phyloP scores from a whole-genome alignment of 176 grass and related monocot genomes.

The Cenchrus purpureus region DNA sequence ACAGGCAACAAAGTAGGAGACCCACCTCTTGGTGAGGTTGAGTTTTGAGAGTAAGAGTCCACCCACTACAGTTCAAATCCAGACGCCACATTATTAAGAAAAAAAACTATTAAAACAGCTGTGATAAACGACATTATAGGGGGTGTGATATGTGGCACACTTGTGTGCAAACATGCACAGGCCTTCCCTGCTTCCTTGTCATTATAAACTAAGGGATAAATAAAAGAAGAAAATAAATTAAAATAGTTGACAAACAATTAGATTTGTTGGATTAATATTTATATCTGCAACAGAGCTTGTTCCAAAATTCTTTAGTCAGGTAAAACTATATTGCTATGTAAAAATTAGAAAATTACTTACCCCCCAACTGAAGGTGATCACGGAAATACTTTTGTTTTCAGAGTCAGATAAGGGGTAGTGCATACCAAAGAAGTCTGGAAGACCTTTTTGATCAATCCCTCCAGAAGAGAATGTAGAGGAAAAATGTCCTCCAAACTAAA shows the following conservation, averaged over 20 bases:
- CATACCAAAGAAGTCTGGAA: constrained; percentile 4
- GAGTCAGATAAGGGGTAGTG: neutral
- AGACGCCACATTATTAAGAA: neutral
- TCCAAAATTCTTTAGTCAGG: neutral
- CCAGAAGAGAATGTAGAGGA: constrained; percentile 1
- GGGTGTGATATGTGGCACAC: neutral
- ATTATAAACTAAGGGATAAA: neutral
- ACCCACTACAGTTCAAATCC: neutral
- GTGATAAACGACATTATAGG: neutral
- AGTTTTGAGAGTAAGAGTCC: neutral
- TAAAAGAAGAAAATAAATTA: neutral
- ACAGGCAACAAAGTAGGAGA: neutral
- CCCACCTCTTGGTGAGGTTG: neutral
- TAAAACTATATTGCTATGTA: neutral
- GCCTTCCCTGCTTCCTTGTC: constrained; percentile 1
- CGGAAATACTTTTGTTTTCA: neutral
- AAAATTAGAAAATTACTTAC: neutral
- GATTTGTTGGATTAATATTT: neutral
- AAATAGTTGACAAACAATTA: neutral
- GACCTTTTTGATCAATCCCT: constrained; percentile 9
- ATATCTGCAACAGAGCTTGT: neutral
- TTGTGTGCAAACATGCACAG: neutral
- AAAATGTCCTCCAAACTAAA: constrained; percentile 30
- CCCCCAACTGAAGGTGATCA: neutral
- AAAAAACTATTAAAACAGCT: neutral